Base-by-base conservation (phyloP, 2,329 filamentous ascomycete species). In the Ramichloridium luteum region DNA sequence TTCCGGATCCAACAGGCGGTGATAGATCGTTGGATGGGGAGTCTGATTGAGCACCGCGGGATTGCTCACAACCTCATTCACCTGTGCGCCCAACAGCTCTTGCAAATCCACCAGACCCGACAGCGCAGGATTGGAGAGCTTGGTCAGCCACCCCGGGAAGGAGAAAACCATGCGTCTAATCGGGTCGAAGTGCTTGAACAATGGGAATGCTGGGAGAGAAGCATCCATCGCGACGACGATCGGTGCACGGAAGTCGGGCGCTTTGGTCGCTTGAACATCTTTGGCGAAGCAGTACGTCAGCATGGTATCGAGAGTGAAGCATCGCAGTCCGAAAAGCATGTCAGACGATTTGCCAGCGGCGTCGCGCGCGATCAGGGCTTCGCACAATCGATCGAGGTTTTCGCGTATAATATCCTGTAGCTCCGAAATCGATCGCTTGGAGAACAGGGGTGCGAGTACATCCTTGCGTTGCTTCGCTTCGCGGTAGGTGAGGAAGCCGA, bases 201-300 rank as follows among this genome's bases (percentile, higher is more conserved):
- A 29, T 3, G 56, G 40, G 31, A 57, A 54, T 12, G 53, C 46
- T 0, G 51, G 48, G 5, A 55, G 33, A 4, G 52, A 46, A 3
- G 51, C 50, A 32, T 62, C 55, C 52, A 64, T 59, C 2, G 57
- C 56, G n/a, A 52, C 40, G 1, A 64, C 47, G 14, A 64, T 56
- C 0, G 61, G 60, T 6, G 58, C 56, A 23, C 52, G 42, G 35
- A 64, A 64, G 18, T 52, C 54, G 9, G 56, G 51, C 3, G 47
- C 49, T 11, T 56, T 51, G 26, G 62, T 45, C 6, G 57, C 56
- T 27, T 61, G 32, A 5, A 62, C 49, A 6, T 54, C 48, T 13
- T 54, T 53, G 6, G 53, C 59, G 35, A 64, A 64, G 38, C 56
- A 61, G 31, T 63, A 59, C 5, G 48, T 49, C 11, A 51, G 54